Evolutionary conservation across 108 stramenopile species (phyloP), one percentile per base, ranked within the genome.

Genomic region (Seminavis robusta): DNA sequence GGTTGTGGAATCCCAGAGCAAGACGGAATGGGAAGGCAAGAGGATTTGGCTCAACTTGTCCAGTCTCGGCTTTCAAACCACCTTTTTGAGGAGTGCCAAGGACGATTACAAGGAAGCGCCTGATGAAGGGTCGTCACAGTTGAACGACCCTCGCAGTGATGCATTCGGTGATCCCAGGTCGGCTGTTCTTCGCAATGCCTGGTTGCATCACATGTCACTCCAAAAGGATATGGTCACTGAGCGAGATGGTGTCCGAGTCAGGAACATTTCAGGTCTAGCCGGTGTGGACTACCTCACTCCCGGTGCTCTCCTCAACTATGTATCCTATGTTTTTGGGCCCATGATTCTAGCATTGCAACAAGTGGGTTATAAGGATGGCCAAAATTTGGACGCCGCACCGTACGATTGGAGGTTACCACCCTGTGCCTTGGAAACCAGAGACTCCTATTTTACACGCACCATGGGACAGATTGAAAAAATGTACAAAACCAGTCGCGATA

Each of bases 391-490:
- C n/a, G n/a, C n/a, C n/a, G n/a, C n/a, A n/a, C n/a, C n/a, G n/a
- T n/a, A n/a, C n/a, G n/a, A n/a, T 56, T 73, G 72, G 72, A 37
- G 72, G n/a, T 9, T 73, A 11, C 59, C 72, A 33, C 72, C 72
- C 9, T 23, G 38, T 9, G 52, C 30, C 6, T 31, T 67, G 30
- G 58, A 73, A 63, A 31, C 52, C 29, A 40, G 72, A 33, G 72
- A 73, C 31, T 29, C 40, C 7, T 73, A 67, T 44, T 67, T 73
- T 39, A 63, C 72, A 17, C 39, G 56, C n/a, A 56, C 65, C 4
- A 49, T 73, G 41, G 33, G 43, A n/a, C 30, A 60, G 25, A 56
- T 67, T 23, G 72, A 73, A 61, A 16, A 19, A 24, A 55, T 73
- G 61, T 55, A 55, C 28, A 5, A 63, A 40, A 33, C 25, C 7